Evolutionary conservation across 106 monocot genomes (phyloP), one percentile per base, ranked within the genome.

Genomic region (Acanthochlamys bracteata): DNA sequence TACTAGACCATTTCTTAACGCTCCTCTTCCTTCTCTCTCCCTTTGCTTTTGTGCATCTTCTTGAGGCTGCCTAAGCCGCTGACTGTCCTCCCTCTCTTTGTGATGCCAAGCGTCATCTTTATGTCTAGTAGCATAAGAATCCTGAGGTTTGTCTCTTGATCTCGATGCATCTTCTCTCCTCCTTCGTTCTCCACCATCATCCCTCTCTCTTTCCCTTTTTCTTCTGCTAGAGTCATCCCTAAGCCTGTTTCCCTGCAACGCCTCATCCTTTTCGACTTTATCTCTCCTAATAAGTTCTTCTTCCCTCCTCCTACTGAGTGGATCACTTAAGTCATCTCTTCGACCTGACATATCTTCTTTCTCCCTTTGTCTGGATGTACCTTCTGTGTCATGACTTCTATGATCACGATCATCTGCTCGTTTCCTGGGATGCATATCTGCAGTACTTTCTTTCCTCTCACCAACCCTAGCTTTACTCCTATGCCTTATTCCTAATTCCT

Each of bases 61-160:
- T 66, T 76, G 79, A 66, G 75, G 47, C 20, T 64, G 83, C 47
- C 83, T 93, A 45, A 83, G 53, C 42, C 80, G 78, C 66, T 83
- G 75, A 53, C 79, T 82, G 26, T 83, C 82, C 58, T 93, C 85
- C 76, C 81, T 76, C 53, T 93, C 93, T 56, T 74, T 79, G 43
- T 79, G 81, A 25, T 73, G 74, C 76, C 72, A 72, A 61, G 42
- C 83, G 33, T 86, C 93, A 67, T 94, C 83, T 68, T 79, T 82
- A 39, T 80, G 84, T 68, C 79, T 82, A 19, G 69, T 24, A 67
- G 76, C 67, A 54, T 81, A 75, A 21, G 70, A 73, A 59, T 86
- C 86, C 52, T 77, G 77, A 59, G 65, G 52, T 58, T 81, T 84
- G 24, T 71, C 83, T 68, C 81, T 75, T 39, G 56, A 45, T 80